Base-by-base conservation (phyloP, 1,139 yeast genomes). In the Torulaspora globosa region DNA sequence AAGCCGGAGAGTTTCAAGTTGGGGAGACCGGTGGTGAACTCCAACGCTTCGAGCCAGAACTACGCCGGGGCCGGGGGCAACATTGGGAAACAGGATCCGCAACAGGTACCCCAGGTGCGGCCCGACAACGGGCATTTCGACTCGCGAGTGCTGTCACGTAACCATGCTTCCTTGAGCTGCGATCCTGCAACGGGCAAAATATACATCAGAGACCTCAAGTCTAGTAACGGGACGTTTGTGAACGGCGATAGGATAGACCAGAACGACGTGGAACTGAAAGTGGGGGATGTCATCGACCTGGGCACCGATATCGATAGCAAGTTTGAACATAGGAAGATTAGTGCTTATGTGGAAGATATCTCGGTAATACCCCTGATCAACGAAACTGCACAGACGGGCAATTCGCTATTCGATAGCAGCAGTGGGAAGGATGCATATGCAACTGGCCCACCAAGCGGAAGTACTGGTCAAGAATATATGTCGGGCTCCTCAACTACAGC, bases 161-260 rank as follows among this genome's bases (percentile, higher is more conserved):
- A 86, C 59, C 99, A 92, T 68, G 99, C 99, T 0, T 92, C 87
- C 57, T 70, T 92, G 52, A 87, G 80, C 72, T 81, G 89, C 34
- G 90, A 84, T 56, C 71, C 80, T n/a, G 70, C 69, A 23, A 71
- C 72, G 5, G 90, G 94, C 10, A 76, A 76, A 49, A 75, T 92
- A 29, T 87, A 78, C 76, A 76, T 92, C 34, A 80, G 83, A 56
- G 99, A 92, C 67, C 75, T 89, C 56, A 88, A 89, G 44, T 84
- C 95, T 7, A 86, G 96, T 16, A 92, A 92, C 67, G 99, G 99
- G 9, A 92, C 98, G 0, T 94, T 85, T 64, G 79, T 92, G 41
- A 92, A 92, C 64, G 87, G 82, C 36, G 72, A 70, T 34, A 80
- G 90, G 50, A 73, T 92, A 7, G 78, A 79, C 18, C 74, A 77